These are phyloP conservation scores for Gautieria morchelliformis DNA, from an alignment of 768 basidiomycete species.

Conservation along the genomic window DNA sequence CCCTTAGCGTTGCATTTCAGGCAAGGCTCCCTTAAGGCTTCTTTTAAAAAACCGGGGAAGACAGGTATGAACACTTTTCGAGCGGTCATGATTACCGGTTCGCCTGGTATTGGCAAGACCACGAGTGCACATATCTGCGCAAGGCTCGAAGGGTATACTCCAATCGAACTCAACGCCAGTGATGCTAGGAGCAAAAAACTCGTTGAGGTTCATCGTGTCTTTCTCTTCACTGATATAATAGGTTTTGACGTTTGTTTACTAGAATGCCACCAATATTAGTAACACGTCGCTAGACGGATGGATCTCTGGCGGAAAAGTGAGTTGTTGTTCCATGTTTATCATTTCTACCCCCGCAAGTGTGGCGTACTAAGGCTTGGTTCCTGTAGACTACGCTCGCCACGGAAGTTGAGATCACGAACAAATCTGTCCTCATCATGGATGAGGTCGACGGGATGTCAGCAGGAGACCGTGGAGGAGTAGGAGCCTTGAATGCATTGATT, in stretches of 20 bases:
- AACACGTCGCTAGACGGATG: conserved; percentile 86
- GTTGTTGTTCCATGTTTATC: conserved; percentile 7
- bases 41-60: conserved; percentile 94
- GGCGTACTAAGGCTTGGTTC: not conserved
- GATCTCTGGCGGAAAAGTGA: conserved; percentile 49
- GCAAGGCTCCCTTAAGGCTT: conserved; percentile 59
- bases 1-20: conserved; percentile 29
- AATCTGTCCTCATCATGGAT: conserved; percentile 93
- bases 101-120: conserved; percentile 97
- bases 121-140: conserved; percentile 92
- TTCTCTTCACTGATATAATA: not conserved
- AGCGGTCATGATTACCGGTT: conserved; percentile 83
- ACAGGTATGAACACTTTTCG: conserved; percentile 78
- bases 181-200: conserved; percentile 95
- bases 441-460: conserved; percentile 99
- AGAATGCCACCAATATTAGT: conserved; percentile 86
- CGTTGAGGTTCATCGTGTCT: conserved; percentile 56
- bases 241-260: not conserved
- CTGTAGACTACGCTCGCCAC: conserved; percentile 49
- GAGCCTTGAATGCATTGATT: conserved; percentile 83
- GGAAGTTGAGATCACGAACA: conserved; percentile 68
- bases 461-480: conserved; percentile 94
- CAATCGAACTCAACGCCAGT: conserved; percentile 95
- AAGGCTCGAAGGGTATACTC: conserved; percentile 80
- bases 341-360: not conserved